phyloP scores from a whole-genome alignment of 192 early-diverging fungal genomes.

The Lunasporangiospora selenospora region DNA sequence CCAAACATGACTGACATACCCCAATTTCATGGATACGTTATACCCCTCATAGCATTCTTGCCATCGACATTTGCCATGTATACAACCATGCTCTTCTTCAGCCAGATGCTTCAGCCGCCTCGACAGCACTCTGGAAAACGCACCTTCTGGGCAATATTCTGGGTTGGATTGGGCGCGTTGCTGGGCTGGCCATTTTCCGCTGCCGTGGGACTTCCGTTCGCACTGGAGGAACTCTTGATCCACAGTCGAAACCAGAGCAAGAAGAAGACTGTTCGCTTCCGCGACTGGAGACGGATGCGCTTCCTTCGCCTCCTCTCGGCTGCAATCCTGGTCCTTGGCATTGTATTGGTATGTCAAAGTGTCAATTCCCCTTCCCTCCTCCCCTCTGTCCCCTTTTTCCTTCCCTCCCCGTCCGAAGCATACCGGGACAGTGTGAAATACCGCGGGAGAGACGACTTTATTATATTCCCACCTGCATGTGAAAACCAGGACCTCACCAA shows the following conservation, averaged over 20 bases:
- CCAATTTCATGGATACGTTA: too few relatives aligned
- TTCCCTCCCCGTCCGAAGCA: too few relatives aligned
- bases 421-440: too few relatives aligned
- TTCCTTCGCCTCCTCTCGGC: constrained; percentile 51
- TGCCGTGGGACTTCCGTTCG: constrained; percentile 76
- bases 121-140: constrained; percentile 49
- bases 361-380: too few relatives aligned
- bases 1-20: too few relatives aligned
- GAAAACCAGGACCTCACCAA: too few relatives aligned
- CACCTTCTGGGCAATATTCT: constrained; percentile 63
- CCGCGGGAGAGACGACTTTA: too few relatives aligned
- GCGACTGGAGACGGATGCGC: constrained; percentile 53
- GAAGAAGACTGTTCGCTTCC: constrained; percentile 34
- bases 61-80: constrained; percentile 96
- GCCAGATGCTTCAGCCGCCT: constrained; percentile 67
- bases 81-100: constrained; percentile 75
- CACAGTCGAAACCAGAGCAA: constrained; percentile 49
- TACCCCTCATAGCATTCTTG: constrained; percentile 67
- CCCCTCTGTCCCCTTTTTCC: too few relatives aligned
- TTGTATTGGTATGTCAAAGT: constrained; percentile 50
- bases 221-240: constrained; percentile 70
- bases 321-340: constrained; percentile 35
- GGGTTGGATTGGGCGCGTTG: constrained; percentile 67
- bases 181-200: constrained; percentile 93
- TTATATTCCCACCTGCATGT: too few relatives aligned